Base-by-base conservation (phyloP, 805 yeast species). In the Cyberlindnera nakhonratchasimensis region DNA sequence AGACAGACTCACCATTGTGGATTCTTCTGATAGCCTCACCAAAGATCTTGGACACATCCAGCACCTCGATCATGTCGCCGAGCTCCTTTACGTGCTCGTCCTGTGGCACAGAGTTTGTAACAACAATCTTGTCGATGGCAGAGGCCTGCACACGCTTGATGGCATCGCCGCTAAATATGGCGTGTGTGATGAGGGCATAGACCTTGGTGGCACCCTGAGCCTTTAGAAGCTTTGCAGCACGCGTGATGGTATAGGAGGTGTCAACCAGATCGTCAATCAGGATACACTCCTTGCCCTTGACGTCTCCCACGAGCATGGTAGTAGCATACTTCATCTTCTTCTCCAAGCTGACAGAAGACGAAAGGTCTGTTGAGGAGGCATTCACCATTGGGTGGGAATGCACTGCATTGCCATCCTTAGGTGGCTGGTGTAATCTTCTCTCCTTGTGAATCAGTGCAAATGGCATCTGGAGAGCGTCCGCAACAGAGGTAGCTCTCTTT, bases 401-500 rank as follows among this genome's bases (percentile, higher is more conserved):
- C 50, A 50, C 40, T 26, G 52, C 48, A 22, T 45, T 51, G 20
- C 57, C 44, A 12, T 61, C 34, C 25, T 32, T 33, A 8, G 36
- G 61, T 6, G 65, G 53, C 19, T 63, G 50, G 43, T 65, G 68
- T 17, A 70, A 75, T 50, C 95, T 71, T 59, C 96, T 73, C 61
- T 93, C 99, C 65, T 93, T 93, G 66, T 93, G 98, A 50, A 93
- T 89, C 64, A 93, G 71, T 0, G 99, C 99, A 69, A 93, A 90
- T 20, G 89, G 77, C 69, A 93, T 76, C 16, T 87, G 89, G 44
- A 93, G 67, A 1, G 85, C 77, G 65, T 93, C 99, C 2, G 99
- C 99, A 47, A 93, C 76, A 1, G 91, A 83, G 1, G 96, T 86
- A 24, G 99, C 97, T 51, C 99, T 71, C 64, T 93, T 93, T 37